Conservation (phyloP, 2,329 filamentous ascomycete species). For the Aspergillus luchuensis region DNA sequence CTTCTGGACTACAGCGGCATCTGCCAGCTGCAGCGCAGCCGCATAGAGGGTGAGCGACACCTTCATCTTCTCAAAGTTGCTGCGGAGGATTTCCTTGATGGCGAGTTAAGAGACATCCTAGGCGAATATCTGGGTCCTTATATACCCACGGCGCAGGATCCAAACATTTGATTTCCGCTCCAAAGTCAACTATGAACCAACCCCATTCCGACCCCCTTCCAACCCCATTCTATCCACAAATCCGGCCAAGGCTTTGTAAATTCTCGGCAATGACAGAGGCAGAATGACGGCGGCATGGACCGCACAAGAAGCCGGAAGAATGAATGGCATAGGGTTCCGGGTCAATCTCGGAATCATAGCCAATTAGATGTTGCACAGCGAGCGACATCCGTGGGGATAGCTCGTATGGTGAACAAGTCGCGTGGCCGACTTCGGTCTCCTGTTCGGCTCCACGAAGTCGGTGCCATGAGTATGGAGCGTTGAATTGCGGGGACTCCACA, state of each 20-base stretch:
- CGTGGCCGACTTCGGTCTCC: background rate
- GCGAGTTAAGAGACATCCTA: background rate
- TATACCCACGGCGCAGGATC: background rate
- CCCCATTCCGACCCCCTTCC: too few species aligned
- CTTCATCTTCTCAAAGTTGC: background rate
- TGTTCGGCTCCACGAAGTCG: background rate
- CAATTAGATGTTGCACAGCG: background rate
- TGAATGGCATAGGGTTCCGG: background rate
- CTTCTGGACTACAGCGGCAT: background rate
- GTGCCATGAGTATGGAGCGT: background rate
- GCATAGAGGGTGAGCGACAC: background rate
- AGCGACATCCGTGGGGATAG: background rate
- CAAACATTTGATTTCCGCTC: background rate
- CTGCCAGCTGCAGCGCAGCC: background rate
- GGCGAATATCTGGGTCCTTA: background rate
- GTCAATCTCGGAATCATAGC: background rate
- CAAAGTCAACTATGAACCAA: background rate
- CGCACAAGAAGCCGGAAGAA: background rate
- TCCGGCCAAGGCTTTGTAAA: background rate
- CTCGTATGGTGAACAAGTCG: background rate
- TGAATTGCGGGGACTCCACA: constrained; percentile 2
- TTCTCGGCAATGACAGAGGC: background rate
- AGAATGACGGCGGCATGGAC: background rate
- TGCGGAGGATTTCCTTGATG: background rate
- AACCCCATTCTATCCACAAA: background rate